phyloP scores from a whole-genome alignment of 176 grass and related monocot genomes.

The Poa pratensis region DNA sequence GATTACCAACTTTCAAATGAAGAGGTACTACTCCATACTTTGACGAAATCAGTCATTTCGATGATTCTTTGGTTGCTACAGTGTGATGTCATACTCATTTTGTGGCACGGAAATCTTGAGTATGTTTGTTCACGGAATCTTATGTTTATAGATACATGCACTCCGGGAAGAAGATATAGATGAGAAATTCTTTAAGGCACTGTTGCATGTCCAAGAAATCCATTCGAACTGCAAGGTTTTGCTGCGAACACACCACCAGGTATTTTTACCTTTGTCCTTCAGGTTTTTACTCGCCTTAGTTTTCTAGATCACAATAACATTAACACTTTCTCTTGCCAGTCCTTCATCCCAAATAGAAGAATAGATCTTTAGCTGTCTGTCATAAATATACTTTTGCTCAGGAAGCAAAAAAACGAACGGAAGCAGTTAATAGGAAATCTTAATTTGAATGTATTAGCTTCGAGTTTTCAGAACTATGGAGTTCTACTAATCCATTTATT shows the following conservation, averaged over 20 bases:
- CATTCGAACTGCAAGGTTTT: slow-evolving; percentile 98
- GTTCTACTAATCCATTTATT: background rate
- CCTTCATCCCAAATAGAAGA: background rate
- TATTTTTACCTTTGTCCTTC: slow-evolving; percentile 33
- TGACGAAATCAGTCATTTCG: slow-evolving; percentile 2
- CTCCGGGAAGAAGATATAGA: slow-evolving; percentile 88
- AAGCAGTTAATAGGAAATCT: background rate
- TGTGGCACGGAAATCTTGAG: background rate
- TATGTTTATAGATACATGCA: slow-evolving; percentile 75
- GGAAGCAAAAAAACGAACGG: background rate
- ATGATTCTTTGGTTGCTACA: slow-evolving; percentile 16
- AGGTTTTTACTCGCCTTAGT: slow-evolving; percentile 32
- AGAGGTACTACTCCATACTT: slow-evolving; percentile 60
- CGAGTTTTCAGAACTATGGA: slow-evolving; percentile 7
- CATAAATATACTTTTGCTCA: background rate
- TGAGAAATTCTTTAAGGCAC: slow-evolving; percentile 94
- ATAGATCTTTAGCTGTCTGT: background rate
- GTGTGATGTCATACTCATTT: background rate
- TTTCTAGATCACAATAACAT: background rate
- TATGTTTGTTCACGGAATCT: slow-evolving; percentile 10
- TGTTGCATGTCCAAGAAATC: slow-evolving; percentile 97
- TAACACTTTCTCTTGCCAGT: background rate
- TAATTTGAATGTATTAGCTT: background rate
- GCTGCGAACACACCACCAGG: slow-evolving; percentile 96
- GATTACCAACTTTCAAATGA: slow-evolving; percentile 98